phyloP scores from a whole-genome alignment of 805 yeast species.

The Cyberlindnera lachancei region DNA sequence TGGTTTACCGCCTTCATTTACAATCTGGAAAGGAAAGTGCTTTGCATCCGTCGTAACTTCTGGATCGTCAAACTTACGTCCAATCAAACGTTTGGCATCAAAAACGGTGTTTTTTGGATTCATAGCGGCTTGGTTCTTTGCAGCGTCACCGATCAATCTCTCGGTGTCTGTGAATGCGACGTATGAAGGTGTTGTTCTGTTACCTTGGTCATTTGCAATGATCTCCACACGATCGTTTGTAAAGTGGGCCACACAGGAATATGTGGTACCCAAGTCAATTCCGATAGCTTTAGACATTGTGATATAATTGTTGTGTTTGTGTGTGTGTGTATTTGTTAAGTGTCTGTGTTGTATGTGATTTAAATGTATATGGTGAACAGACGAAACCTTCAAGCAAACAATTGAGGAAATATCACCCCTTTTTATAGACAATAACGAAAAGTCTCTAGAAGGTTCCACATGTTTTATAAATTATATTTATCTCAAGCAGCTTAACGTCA shows the following conservation, averaged over 20 bases:
- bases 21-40: conserved; percentile 83
- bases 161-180: conserved; percentile 95
- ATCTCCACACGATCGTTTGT: conserved; percentile 86
- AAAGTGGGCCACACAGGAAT: conserved; percentile 93
- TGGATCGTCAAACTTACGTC: conserved; percentile 71
- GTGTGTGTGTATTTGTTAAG: too few relatives aligned
- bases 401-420: too few relatives aligned
- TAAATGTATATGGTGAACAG: too few relatives aligned
- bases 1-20: conserved; percentile 80
- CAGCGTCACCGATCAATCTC: conserved; percentile 95
- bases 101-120: conserved; percentile 91
- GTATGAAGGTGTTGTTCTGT: conserved; percentile 95
- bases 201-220: conserved; percentile 96
- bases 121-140: conserved; percentile 97
- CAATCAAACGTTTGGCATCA: conserved; percentile 93
- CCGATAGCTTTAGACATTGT: conserved; percentile 63
- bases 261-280: conserved; percentile 95
- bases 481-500: too few relatives aligned
- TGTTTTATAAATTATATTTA: too few relatives aligned
- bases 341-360: too few relatives aligned
- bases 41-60: conserved; percentile 74
- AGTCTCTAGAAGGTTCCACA: too few relatives aligned
- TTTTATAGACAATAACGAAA: too few relatives aligned
- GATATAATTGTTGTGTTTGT: too few relatives aligned
- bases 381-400: too few relatives aligned